Evolutionary conservation across 148 eudicot genomes (phyloP), one percentile per base, ranked within the genome.

Genomic region (Tetragonia tetragonoides): DNA sequence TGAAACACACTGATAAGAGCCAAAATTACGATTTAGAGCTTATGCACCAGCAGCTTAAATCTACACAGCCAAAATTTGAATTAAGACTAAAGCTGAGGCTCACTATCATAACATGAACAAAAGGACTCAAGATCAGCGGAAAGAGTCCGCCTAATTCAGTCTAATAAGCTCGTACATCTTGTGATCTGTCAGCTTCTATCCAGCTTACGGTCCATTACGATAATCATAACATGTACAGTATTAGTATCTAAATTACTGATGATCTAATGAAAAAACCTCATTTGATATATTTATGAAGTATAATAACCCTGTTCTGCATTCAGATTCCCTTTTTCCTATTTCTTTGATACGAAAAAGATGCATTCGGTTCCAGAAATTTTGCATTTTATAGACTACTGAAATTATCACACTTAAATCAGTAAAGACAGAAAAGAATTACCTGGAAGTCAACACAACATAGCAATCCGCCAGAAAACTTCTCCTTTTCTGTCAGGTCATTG

Each of bases 401-500:
- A 44, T 41, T 17, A 14, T 64, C 3, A 40, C 41, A 42, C 57
- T 38, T 15, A 56, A 18, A 2, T 56, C 4, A 56, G 60, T 56
- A 21, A 60, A n/a, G 8, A 4, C 40, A 60, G 5, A 6, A 63
- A 20, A 66, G 56, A 18, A 10, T 75, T 77, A 83, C 85, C 85
- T 70, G 73, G 54, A 21, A 23, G 63, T 73, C 79, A 46, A 46
- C 18, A 70, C 39, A 3, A 3, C 34, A 40, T 47, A 76, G 81
- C 66, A 62, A 9, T 16, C 67, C n/a, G 70, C 73, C 76, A 64
- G 66, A 57, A 24, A 38, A 53, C 73, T 34, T 68, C 21, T 75
- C 83, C 28, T 78, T 74, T 23, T 64, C 23, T 39, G 42, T 53
- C 20, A 37, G 56, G 77, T 49, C 56, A 72, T 34, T 34, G 18